A percentile compares a stretch with the other conserved stretches of the same genome.
Conservation (phyloP, 345 rosid genomes). For the Viola odorata region DNA sequence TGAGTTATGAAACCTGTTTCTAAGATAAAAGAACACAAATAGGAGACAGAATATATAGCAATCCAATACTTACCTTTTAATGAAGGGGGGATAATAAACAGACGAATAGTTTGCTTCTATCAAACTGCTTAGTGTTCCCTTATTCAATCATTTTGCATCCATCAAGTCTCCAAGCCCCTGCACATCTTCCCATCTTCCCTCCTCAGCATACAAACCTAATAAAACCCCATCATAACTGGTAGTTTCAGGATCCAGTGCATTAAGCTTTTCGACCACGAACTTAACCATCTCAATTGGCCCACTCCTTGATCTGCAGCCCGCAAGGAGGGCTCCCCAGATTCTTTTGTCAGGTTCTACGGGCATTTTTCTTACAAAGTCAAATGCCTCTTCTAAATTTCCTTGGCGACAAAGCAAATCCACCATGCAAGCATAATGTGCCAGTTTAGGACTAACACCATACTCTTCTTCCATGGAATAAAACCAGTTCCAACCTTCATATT, state of each 20-base stretch:
- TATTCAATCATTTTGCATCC: slow-evolving; percentile 13
- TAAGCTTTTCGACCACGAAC: slow-evolving; percentile 3
- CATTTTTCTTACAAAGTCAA: slow-evolving; percentile 12
- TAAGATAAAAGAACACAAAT: no score
- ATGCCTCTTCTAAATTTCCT: slow-evolving; percentile 9
- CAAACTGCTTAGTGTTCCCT: no score
- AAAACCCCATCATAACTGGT: slow-evolving; percentile 1
- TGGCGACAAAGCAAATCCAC: slow-evolving; percentile 8
- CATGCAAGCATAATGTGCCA: slow-evolving; percentile 20
- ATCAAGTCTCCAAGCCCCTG: slow-evolving; percentile 4
- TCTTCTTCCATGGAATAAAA: slow-evolving; percentile 12
- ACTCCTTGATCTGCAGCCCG: slow-evolving; percentile 6
- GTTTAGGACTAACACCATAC: slow-evolving; percentile 10
- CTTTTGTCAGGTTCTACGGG: slow-evolving; percentile 8
- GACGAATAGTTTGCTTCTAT: slow-evolving; percentile 2
- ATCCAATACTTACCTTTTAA: no score
- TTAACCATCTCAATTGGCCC: slow-evolving; percentile 7
- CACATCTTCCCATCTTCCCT: slow-evolving; percentile 8
- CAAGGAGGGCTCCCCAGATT: slow-evolving; percentile 17
- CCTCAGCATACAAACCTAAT: not conserved
- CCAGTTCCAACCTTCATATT: slow-evolving; percentile 1
- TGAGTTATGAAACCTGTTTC: no score
- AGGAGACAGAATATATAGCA: no score
- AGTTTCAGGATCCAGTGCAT: slow-evolving; percentile 6
- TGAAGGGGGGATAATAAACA: no score